Percentiles rank a stretch among this genome's conserved stretches.
Conservation (phyloP, 2,329 filamentous ascomycete genomes). For the Penicillium sp. region DNA sequence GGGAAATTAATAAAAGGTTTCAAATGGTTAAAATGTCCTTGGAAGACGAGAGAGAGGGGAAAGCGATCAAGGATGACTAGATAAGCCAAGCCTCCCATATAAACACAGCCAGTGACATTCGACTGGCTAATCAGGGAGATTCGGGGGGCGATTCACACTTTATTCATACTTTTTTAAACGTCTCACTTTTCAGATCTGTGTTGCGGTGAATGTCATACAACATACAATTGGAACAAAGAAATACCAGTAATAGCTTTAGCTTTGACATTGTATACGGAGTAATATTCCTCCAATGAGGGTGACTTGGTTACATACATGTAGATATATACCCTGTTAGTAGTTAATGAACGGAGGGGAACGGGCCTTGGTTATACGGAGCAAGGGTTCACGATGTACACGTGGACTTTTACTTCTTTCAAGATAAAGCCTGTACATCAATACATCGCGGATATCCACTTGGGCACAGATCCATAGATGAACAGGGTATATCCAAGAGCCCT, state of each 20-base stretch:
- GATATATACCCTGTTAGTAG: not conserved
- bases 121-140: conserved; percentile 11
- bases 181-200: not conserved
- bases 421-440: too few species aligned
- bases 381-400: not conserved
- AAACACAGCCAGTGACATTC: conserved; percentile 14
- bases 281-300: not conserved
- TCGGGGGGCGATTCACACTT: not conserved
- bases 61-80: conserved; percentile 8
- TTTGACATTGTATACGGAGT: not conserved
- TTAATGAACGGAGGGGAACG: not conserved
- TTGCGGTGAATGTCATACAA: not conserved
- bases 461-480: not conserved
- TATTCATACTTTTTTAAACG: not conserved
- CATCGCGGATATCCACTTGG: too few species aligned
- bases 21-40: not conserved
- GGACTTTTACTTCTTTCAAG: not conserved
- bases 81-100: conserved; percentile 3
- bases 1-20: not conserved
- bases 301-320: too few species aligned
- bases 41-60: not conserved
- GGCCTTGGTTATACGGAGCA: not conserved
- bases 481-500: not conserved
- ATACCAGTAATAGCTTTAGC: not conserved
- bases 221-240: not conserved